phyloP scores from a whole-genome alignment of 169 alveolate genomes.

The Cytauxzoon felis region DNA sequence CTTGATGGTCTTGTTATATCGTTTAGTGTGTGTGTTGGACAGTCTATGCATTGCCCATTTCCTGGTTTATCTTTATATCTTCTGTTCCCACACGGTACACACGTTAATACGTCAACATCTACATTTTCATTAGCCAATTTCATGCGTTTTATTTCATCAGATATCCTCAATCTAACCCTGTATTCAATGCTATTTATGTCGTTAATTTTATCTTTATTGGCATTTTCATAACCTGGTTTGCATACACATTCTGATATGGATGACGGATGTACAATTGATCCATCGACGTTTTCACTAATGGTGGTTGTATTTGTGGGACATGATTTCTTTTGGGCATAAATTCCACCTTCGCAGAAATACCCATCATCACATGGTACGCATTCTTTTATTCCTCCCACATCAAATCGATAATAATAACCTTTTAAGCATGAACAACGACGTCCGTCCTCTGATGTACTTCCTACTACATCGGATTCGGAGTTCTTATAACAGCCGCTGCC shows the following conservation, averaged over 20 bases:
- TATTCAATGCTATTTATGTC: conserved; percentile 1
- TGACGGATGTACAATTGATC: conserved; percentile 9
- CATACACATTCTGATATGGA: conserved; percentile 66
- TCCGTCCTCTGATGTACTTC: conserved; percentile 71
- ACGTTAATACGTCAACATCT: conserved; percentile 8
- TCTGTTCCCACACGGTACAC: conserved; percentile 41
- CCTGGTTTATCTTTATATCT: conserved; percentile 38
- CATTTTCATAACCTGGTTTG: conserved; percentile 65
- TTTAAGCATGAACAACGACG: conserved; percentile 61
- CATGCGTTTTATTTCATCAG: background rate
- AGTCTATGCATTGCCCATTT: conserved; percentile 13
- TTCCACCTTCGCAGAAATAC: conserved; percentile 69
- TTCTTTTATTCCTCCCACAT: conserved; percentile 52
- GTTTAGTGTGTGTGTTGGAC: conserved; percentile 59
- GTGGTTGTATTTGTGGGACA: conserved; percentile 72
- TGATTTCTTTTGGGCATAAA: conserved; percentile 38
- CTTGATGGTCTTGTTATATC: conserved; percentile 18
- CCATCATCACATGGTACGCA: conserved; percentile 72
- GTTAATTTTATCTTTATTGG: background rate
- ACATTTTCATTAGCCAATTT: background rate
- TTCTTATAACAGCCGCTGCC: conserved; percentile 66
- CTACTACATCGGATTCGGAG: conserved; percentile 52
- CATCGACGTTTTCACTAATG: background rate
- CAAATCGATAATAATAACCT: conserved; percentile 66
- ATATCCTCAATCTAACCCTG: conserved; percentile 4